Evolutionary conservation across 192 early-diverging fungal species (phyloP).

Genomic region (Podila minutissima): DNA sequence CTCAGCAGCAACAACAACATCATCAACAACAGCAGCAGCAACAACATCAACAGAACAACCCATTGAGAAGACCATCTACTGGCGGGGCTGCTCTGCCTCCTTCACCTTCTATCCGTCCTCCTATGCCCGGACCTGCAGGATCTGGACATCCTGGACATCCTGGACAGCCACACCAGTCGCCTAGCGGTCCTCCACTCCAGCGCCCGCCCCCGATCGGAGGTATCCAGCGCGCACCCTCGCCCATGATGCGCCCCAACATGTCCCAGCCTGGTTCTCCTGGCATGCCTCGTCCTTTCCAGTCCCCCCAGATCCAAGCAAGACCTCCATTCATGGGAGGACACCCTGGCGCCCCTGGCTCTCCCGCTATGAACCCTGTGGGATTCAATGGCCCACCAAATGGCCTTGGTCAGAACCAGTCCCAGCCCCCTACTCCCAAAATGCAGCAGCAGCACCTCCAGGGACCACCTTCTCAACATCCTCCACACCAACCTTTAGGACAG

Average conservation of each 20-base stretch:
- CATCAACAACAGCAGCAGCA: background rate
- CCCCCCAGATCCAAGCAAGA: constrained; percentile 37
- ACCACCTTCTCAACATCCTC: constrained; percentile 5
- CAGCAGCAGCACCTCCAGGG: constrained; percentile 15
- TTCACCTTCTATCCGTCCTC: constrained; percentile 31
- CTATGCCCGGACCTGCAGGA: constrained; percentile 32
- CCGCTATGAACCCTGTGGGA: constrained; percentile 41
- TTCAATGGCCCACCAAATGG: constrained; percentile 44
- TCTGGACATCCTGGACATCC: constrained; percentile 20
- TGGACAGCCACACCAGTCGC: constrained; percentile 12
- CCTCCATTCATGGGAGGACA: constrained; percentile 2
- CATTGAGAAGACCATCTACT: constrained; percentile 28
- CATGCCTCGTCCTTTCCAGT: constrained; percentile 39
- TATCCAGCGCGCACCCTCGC: constrained; percentile 32
- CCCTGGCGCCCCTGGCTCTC: constrained; percentile 20
- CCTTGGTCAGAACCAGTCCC: constrained; percentile 26
- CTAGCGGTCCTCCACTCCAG: constrained; percentile 11
- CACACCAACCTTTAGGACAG: constrained; percentile 11
- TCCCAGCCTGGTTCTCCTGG: constrained; percentile 36
- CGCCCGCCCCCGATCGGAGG: constrained; percentile 30
- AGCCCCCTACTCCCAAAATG: constrained; percentile 36
- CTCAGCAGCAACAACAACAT: constrained; percentile 12
- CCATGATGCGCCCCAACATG: constrained; percentile 40
- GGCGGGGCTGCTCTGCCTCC: constrained; percentile 7
- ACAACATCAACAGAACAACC: constrained; percentile 1